These are phyloP conservation scores for Populus hybrid DNA, from an alignment of 441 rosid genomes.

Conservation along the genomic window DNA sequence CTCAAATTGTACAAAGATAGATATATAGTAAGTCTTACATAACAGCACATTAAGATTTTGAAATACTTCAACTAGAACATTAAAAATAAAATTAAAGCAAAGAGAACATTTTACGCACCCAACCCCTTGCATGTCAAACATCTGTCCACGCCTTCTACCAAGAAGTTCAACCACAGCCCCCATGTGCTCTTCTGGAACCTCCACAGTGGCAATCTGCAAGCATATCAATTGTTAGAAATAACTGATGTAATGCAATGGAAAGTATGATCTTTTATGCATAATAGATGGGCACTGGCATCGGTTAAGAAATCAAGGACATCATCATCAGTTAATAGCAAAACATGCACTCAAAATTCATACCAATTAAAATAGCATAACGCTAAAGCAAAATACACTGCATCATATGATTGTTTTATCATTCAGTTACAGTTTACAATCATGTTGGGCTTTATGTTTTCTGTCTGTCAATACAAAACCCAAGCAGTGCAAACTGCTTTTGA, in stretches of 20 bases:
- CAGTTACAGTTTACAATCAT: neutral
- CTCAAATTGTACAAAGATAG: conserved; percentile 13
- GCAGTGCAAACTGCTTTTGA: neutral
- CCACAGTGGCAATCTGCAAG: conserved; percentile 84
- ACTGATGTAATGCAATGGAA: neutral
- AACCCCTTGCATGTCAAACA: conserved; percentile 90
- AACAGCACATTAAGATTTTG: neutral
- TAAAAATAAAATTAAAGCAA: conserved; percentile 13
- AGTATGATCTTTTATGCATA: conserved; percentile 3
- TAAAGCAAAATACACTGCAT: neutral
- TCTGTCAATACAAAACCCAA: conserved; percentile 9
- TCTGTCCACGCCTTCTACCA: conserved; percentile 93
- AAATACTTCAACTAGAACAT: neutral
- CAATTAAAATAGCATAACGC: neutral
- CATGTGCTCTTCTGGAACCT: conserved; percentile 93
- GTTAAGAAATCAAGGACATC: conserved; percentile 2
- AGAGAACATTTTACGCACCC: conserved; percentile 51
- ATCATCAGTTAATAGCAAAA: conserved; percentile 9
- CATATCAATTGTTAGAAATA: conserved; percentile 6
- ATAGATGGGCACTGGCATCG: neutral
- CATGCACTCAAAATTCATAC: conserved; percentile 3
- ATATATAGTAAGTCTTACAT: neutral
- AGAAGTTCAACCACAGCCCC: conserved; percentile 99
- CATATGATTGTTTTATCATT: neutral
- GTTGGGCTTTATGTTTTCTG: neutral